Evolutionary conservation across 140 eudicot species (phyloP).

Genomic region (Anethum foeniculum): DNA sequence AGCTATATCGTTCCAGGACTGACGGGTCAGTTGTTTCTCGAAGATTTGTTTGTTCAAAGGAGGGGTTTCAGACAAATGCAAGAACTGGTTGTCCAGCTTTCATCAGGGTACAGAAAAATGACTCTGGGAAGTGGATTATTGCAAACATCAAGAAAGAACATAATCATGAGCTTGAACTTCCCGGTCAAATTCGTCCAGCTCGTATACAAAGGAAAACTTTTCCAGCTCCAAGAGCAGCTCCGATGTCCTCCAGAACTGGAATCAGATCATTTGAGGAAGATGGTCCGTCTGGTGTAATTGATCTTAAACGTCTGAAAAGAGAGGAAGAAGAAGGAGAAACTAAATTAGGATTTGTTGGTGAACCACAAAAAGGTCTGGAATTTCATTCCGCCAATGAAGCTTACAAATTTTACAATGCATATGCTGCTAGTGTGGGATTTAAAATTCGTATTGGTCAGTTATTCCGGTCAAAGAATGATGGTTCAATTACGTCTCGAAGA

Average conservation of each 20-base stretch:
- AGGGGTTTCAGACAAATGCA: slow-evolving; percentile 11
- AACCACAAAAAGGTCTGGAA: slow-evolving; percentile 17
- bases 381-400: slow-evolving; percentile 14
- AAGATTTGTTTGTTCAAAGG: slow-evolving; percentile 14
- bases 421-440: slow-evolving; percentile 17
- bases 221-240: slow-evolving; percentile 8
- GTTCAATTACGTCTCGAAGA: slow-evolving; percentile 13
- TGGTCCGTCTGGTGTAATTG: slow-evolving; percentile 11
- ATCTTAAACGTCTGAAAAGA: slow-evolving; percentile 11
- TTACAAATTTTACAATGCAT: slow-evolving; percentile 14
- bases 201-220: slow-evolving; percentile 10
- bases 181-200: slow-evolving; percentile 10
- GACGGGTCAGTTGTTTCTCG: slow-evolving; percentile 15
- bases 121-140: slow-evolving; percentile 14
- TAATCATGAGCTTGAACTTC: slow-evolving; percentile 15
- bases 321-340: slow-evolving; percentile 7
- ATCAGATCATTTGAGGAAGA: slow-evolving; percentile 15
- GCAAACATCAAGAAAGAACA: slow-evolving; percentile 10
- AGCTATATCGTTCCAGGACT: slow-evolving; percentile 11
- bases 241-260: slow-evolving; percentile 13
- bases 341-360: not conserved
- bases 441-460: slow-evolving; percentile 12
- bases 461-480: slow-evolving; percentile 11
- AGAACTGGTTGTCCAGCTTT: slow-evolving; percentile 14
- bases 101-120: slow-evolving; percentile 16